phyloP scores from a whole-genome alignment of 306 rosid species.

The Echinosophora koreensis region DNA sequence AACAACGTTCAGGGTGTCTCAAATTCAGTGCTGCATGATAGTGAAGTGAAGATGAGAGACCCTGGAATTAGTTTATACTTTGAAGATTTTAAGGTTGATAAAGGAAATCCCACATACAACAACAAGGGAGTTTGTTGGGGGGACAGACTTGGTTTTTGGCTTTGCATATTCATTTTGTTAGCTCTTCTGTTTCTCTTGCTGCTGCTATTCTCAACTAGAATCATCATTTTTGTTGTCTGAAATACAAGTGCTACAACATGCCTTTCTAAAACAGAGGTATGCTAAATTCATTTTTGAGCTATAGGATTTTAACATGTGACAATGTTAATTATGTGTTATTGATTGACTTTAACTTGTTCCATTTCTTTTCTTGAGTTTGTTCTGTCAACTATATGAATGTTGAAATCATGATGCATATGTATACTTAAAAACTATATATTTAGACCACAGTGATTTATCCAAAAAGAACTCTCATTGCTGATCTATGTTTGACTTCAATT shows the following conservation, averaged over 20 bases:
- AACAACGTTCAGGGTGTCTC: conserved; percentile 59
- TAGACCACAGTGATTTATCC: not conserved
- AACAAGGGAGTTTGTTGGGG: conserved; percentile 11
- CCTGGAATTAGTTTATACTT: conserved; percentile 55
- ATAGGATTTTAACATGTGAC: not conserved
- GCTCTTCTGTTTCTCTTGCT: conserved; percentile 39
- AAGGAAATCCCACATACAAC: conserved; percentile 25
- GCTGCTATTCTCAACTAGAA: conserved; percentile 49
- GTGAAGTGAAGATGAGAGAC: conserved; percentile 54
- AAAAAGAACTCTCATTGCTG: not conserved
- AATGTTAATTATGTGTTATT: conserved; percentile 31
- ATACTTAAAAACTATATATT: conserved; percentile 1
- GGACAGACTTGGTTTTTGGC: conserved; percentile 25
- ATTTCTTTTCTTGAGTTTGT: conserved; percentile 18
- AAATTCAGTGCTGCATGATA: conserved; percentile 54
- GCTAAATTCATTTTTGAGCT: conserved; percentile 16
- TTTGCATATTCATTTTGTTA: conserved; percentile 37
- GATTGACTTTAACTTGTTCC: conserved; percentile 15
- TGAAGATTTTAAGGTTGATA: conserved; percentile 44
- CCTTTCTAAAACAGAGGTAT: not conserved
- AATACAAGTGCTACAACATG: not conserved
- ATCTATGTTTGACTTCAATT: conserved; percentile 26
- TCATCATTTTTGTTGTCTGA: conserved; percentile 35
- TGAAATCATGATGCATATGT: not conserved
- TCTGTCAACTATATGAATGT: not conserved